These are phyloP conservation scores for Chaetoceros tenuissimus DNA, from an alignment of 108 stramenopile species.

Conservation along the genomic window DNA sequence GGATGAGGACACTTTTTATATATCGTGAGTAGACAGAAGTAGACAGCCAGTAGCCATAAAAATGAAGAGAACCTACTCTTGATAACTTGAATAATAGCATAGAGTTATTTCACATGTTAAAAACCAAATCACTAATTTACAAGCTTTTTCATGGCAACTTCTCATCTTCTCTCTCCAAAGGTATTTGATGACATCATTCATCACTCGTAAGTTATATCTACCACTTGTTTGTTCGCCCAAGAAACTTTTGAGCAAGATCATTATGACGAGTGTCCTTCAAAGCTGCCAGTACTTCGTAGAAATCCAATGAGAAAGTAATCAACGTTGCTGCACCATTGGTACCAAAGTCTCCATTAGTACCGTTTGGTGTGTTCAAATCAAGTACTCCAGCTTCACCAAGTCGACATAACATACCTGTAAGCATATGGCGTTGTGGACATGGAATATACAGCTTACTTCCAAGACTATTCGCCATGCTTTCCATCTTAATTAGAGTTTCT, in stretches of 20 bases:
- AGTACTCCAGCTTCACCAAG: constrained; percentile 51
- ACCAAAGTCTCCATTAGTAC: constrained; percentile 21
- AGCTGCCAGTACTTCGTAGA: constrained; percentile 36
- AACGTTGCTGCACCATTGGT: constrained; percentile 52
- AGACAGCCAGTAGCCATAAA: no score
- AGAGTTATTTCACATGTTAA: no score
- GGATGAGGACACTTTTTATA: no score
- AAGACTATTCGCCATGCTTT: constrained; percentile 45
- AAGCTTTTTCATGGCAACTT: no score
- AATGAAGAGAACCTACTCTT: no score
- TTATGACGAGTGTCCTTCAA: constrained; percentile 42
- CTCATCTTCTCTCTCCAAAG: no score
- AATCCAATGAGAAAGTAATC: constrained; percentile 42
- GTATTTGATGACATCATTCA: no score
- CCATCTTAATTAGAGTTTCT: constrained; percentile 70
- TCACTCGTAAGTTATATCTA: no score
- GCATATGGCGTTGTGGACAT: constrained; percentile 43
- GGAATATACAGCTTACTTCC: constrained; percentile 58
- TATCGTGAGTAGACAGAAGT: no score
- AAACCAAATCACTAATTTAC: no score
- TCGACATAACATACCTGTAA: constrained; percentile 34
- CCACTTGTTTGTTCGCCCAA: constrained; percentile 9
- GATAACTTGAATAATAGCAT: no score
- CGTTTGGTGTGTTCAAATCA: constrained; percentile 27
- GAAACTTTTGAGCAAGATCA: constrained; percentile 39